Percentiles rank a stretch among this genome's conserved stretches.
These are phyloP conservation scores for Kwoniella shivajii DNA, from an alignment of 1,284 basidiomycete genomes.

Conservation along the genomic window DNA sequence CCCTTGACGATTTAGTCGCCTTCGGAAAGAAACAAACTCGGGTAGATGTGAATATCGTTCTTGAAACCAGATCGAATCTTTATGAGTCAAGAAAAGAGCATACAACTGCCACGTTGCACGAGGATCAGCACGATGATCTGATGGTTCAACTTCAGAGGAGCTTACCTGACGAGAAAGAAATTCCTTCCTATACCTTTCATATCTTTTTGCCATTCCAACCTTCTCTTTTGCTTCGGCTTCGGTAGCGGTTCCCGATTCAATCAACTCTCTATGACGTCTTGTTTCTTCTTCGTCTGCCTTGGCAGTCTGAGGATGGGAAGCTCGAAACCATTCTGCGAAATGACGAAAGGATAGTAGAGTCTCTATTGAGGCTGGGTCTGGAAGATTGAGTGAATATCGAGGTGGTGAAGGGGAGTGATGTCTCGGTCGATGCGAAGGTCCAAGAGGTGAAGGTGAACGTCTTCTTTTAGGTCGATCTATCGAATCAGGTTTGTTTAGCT, in stretches of 20 bases:
- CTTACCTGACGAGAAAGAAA: conserved; percentile 80
- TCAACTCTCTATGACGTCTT: conserved; percentile 28
- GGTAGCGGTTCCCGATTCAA: conserved; percentile 24
- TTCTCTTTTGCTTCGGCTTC: conserved; percentile 63
- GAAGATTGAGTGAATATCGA: conserved; percentile 17
- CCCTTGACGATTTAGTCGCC: conserved; percentile 74
- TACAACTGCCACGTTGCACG: conserved; percentile 58
- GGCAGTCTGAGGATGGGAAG: conserved; percentile 73
- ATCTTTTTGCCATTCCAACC: conserved; percentile 62
- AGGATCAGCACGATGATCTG: not conserved
- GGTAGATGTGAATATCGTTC: conserved; percentile 84
- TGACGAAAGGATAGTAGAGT: conserved; percentile 78
- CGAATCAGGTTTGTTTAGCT: too few relatives aligned
- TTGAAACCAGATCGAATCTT: conserved; percentile 87
- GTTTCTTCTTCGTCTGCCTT: conserved; percentile 44
- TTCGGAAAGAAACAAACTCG: conserved; percentile 69
- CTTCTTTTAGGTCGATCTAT: conserved; percentile 68
- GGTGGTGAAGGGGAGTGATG: conserved; percentile 32
- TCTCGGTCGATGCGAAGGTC: conserved; percentile 36
- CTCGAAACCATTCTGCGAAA: conserved; percentile 88
- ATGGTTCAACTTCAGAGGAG: conserved; percentile 15
- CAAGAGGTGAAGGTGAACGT: conserved; percentile 80
- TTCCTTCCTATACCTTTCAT: conserved; percentile 90
- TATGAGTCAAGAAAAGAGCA: conserved; percentile 87
- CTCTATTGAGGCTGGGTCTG: conserved; percentile 78